A percentile compares a stretch with the other conserved stretches of the same genome.
Evolutionary conservation across 2,329 filamentous ascomycete species (phyloP).

Genomic region (Aureobasidium sp.): DNA sequence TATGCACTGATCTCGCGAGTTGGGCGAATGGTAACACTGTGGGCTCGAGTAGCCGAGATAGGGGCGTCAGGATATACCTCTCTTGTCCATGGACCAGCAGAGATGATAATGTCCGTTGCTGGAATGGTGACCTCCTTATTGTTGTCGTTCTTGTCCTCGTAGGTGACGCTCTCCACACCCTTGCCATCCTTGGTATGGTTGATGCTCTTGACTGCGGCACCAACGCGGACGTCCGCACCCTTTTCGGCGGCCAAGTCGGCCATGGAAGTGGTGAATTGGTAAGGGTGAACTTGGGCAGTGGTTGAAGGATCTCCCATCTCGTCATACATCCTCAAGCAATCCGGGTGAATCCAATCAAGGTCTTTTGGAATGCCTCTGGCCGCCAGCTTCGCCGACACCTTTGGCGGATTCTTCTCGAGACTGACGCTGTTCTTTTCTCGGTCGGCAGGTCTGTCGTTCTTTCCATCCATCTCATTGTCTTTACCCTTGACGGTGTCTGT

Average conservation of each 20-base stretch:
- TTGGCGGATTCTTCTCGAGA: slow-evolving; percentile 46
- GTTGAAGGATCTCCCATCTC: slow-evolving; percentile 74
- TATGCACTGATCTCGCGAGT: slow-evolving; percentile 57
- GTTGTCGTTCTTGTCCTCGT: slow-evolving; percentile 45
- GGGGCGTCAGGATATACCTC: slow-evolving; percentile 46
- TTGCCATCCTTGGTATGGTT: slow-evolving; percentile 39
- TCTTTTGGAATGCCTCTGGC: slow-evolving; percentile 62
- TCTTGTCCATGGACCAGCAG: slow-evolving; percentile 55
- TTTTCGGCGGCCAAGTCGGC: slow-evolving; percentile 61
- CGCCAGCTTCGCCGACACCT: slow-evolving; percentile 43
- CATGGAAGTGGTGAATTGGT: slow-evolving; percentile 80
- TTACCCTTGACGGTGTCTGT: slow-evolving; percentile 23
- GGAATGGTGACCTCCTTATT: slow-evolving; percentile 40
- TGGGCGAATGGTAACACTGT: slow-evolving; percentile 54
- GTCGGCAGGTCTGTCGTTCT: slow-evolving; percentile 22
- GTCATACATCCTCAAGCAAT: slow-evolving; percentile 61
- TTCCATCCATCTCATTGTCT: slow-evolving; percentile 24
- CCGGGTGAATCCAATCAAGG: slow-evolving; percentile 73
- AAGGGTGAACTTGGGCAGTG: slow-evolving; percentile 90
- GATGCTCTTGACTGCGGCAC: slow-evolving; percentile 59
- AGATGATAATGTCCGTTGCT: slow-evolving; percentile 51
- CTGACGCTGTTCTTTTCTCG: slow-evolving; percentile 37
- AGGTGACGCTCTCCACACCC: slow-evolving; percentile 55
- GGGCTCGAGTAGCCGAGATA: slow-evolving; percentile 52
- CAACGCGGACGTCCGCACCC: slow-evolving; percentile 52